Conservation (phyloP, 768 basidiomycete genomes). For the Crepidotus variabilis region DNA sequence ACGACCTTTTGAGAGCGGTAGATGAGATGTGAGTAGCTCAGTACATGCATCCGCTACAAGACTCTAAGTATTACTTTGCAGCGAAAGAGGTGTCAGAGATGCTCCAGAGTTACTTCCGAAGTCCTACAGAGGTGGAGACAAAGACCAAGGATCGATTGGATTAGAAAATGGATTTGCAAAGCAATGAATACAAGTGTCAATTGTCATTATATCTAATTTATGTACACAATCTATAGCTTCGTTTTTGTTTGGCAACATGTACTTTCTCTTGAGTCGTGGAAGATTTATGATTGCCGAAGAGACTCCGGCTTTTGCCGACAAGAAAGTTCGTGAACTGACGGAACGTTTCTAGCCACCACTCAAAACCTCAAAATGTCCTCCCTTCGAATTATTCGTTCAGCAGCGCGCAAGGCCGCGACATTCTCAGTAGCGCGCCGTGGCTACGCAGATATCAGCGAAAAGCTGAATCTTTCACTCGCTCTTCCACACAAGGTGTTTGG, state of each 20-base stretch:
- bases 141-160: constrained; percentile 43
- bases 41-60: not conserved
- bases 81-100: constrained; percentile 63
- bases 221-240: no score
- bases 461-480: constrained; percentile 88
- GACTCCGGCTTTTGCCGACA: constrained; percentile 21
- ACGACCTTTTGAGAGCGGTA: constrained; percentile 84
- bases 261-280: no score
- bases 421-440: constrained; percentile 65
- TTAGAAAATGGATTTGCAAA: constrained; percentile 17
- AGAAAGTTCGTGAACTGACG: constrained; percentile 40
- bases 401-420: constrained; percentile 54
- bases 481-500: constrained; percentile 85
- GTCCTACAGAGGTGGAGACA: constrained; percentile 47
- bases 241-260: no score
- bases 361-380: constrained; percentile 71
- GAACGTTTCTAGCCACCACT: constrained; percentile 21
- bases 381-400: constrained; percentile 65
- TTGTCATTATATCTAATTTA: not conserved
- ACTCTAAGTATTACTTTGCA: constrained; percentile 22
- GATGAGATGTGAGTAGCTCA: constrained; percentile 81
- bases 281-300: not conserved
- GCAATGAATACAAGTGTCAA: not conserved
- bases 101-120: constrained; percentile 63
- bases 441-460: constrained; percentile 89